These are phyloP conservation scores for Takakia lepidozioides DNA, from an alignment of 225 moss, liverwort and hornwort species.

Conservation along the genomic window DNA sequence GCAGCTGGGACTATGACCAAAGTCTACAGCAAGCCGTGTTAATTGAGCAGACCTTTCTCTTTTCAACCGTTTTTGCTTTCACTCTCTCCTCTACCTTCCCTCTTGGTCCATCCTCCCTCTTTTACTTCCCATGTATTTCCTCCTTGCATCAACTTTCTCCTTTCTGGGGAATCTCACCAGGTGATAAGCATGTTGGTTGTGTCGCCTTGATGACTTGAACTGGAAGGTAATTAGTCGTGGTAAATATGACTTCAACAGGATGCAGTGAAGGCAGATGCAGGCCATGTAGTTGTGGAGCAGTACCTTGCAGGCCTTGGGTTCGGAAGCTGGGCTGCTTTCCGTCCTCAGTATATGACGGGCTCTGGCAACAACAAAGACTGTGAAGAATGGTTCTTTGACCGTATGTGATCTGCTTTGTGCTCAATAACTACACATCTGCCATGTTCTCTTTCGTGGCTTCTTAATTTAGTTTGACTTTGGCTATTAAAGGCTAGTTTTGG, in stretches of 20 bases:
- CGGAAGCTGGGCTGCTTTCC: slow-evolving; percentile 93
- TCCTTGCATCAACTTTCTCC: neutral
- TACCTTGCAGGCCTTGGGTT: slow-evolving; percentile 72
- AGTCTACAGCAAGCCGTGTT: too few relatives aligned
- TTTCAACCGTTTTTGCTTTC: too few relatives aligned
- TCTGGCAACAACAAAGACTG: slow-evolving; percentile 99
- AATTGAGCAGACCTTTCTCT: too few relatives aligned
- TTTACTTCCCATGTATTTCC: too few relatives aligned
- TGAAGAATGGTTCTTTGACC: slow-evolving; percentile 99
- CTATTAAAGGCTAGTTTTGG: too few relatives aligned
- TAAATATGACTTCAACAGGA: slow-evolving; percentile 47
- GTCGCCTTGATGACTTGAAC: neutral
- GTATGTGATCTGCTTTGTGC: slow-evolving; percentile 37
- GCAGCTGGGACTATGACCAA: too few relatives aligned
- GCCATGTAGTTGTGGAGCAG: slow-evolving; percentile 80
- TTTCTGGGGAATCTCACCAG: neutral
- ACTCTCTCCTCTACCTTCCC: too few relatives aligned
- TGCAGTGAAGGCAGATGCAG: slow-evolving; percentile 73
- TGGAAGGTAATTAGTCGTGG: neutral
- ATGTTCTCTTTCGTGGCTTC: neutral
- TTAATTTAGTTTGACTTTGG: too few relatives aligned
- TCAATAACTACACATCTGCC: neutral
- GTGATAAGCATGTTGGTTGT: neutral
- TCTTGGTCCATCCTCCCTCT: too few relatives aligned
- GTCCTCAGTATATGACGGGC: slow-evolving; percentile 98